phyloP scores from a whole-genome alignment of 192 early-diverging fungal genomes.

The Phlyctochytrium bullatum region DNA sequence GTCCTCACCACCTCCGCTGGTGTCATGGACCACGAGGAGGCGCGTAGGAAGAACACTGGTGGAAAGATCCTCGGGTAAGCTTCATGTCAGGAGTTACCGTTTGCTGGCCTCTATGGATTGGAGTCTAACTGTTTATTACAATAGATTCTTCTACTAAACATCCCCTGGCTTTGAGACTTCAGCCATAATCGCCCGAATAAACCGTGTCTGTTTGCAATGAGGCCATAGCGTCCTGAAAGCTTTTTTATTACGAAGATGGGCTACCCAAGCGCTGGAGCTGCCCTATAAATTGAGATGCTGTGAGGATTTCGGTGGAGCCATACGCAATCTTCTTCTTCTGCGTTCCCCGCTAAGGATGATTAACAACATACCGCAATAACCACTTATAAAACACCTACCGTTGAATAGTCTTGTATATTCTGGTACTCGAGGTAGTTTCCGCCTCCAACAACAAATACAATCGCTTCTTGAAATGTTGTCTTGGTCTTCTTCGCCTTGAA shows the following conservation, averaged over 20 bases:
- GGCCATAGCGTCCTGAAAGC: too few species aligned
- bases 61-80: constrained; percentile 73
- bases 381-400: constrained; percentile 39
- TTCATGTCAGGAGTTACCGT: too few species aligned
- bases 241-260: constrained; percentile 5
- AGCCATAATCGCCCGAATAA: too few species aligned
- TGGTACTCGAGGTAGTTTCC: constrained; percentile 99
- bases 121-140: too few species aligned
- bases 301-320: constrained; percentile 89
- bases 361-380: background rate
- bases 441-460: constrained; percentile 98
- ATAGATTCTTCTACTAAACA: constrained; percentile 32
- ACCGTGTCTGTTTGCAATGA: too few species aligned
- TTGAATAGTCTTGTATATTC: constrained; percentile 87
- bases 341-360: constrained; percentile 33
- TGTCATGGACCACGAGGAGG: constrained; percentile 99
- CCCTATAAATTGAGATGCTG: constrained; percentile 72
- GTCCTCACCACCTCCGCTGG: constrained; percentile 63
- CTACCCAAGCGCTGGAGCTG: constrained; percentile 72
- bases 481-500: background rate
- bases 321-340: constrained; percentile 81
- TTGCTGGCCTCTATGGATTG: too few species aligned
- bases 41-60: constrained; percentile 93
- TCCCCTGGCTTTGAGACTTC: constrained; percentile 7
- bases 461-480: constrained; percentile 74